Percentiles rank a stretch among this genome's conserved stretches.
Evolutionary conservation across 1,284 basidiomycete genomes (phyloP).

Genomic region (Lignosus rhinocerotis): DNA sequence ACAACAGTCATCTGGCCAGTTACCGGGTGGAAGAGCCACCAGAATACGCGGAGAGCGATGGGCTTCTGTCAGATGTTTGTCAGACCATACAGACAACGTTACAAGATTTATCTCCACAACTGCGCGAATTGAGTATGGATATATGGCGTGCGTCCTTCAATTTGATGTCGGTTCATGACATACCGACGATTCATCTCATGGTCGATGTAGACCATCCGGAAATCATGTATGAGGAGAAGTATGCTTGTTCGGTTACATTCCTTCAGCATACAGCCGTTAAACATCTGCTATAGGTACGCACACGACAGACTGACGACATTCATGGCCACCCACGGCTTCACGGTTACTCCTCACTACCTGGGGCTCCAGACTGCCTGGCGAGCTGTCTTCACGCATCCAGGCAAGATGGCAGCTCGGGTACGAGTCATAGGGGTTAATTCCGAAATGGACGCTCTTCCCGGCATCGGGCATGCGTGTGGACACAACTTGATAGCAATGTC

Average conservation of each 20-base stretch:
- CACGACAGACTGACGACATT: constrained; percentile 39
- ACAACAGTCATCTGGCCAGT: background rate
- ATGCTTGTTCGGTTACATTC: constrained; percentile 19
- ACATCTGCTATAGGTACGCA: constrained; percentile 31
- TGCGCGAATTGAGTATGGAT: constrained; percentile 63
- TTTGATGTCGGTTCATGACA: background rate
- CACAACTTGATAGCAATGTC: constrained; percentile 85
- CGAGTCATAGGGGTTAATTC: constrained; percentile 71
- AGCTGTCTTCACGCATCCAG: constrained; percentile 50
- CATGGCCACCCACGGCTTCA: constrained; percentile 52
- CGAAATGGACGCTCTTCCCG: constrained; percentile 67
- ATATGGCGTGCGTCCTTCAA: constrained; percentile 53
- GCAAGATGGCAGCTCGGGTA: constrained; percentile 30
- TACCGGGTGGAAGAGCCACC: constrained; percentile 21
- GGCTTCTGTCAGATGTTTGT: constrained; percentile 39
- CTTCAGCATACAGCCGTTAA: background rate
- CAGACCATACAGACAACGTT: constrained; percentile 59
- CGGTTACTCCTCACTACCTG: constrained; percentile 55
- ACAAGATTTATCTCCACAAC: constrained; percentile 50
- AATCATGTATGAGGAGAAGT: constrained; percentile 32
- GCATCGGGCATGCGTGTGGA: constrained; percentile 76
- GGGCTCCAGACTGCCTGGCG: constrained; percentile 69
- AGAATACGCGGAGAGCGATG: constrained; percentile 13
- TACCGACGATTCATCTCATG: background rate
- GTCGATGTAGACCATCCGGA: constrained; percentile 29